A percentile compares a stretch with the other conserved stretches of the same genome.
Evolutionary conservation across 805 yeast genomes (phyloP).

Genomic region (Hanseniaspora vineae): DNA sequence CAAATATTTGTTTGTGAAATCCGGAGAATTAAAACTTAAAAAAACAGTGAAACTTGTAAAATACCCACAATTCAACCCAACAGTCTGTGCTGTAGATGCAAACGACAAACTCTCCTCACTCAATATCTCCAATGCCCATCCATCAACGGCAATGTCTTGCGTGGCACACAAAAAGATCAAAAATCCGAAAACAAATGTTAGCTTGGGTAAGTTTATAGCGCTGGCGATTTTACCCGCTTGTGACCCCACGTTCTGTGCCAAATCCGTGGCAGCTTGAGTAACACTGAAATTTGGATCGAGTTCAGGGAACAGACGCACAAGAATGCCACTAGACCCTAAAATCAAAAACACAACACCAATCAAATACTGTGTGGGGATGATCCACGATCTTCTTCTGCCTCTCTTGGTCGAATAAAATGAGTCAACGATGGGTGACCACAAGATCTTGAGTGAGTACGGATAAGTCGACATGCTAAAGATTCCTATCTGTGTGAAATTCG

Average conservation of each 20-base stretch:
- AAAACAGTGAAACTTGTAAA: conserved; percentile 86
- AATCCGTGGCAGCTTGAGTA: too few relatives aligned
- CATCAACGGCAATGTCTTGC: conserved; percentile 97
- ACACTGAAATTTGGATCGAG: conserved; percentile 1
- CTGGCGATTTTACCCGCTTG: neutral
- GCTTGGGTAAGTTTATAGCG: conserved; percentile 15
- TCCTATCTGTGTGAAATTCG: conserved; percentile 83
- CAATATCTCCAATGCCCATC: conserved; percentile 91
- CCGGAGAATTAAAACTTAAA: conserved; percentile 80
- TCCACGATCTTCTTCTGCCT: conserved; percentile 90
- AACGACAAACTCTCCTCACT: conserved; percentile 67
- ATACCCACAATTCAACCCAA: conserved; percentile 89
- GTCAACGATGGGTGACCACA: conserved; percentile 96
- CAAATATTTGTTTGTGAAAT: conserved; percentile 79
- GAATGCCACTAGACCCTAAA: conserved; percentile 48
- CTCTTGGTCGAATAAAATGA: conserved; percentile 53
- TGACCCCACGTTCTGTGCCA: too few relatives aligned
- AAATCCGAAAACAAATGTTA: conserved; percentile 62
- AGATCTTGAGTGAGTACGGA: conserved; percentile 81
- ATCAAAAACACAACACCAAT: conserved; percentile 55
- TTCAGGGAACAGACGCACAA: conserved; percentile 26
- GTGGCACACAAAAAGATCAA: conserved; percentile 88
- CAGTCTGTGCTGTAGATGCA: conserved; percentile 95
- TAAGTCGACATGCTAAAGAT: conserved; percentile 84
- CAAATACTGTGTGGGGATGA: conserved; percentile 79